Evolutionary conservation across 768 basidiomycete genomes (phyloP), one percentile per base, ranked within the genome.

Genomic region (Agaricus blazei): DNA sequence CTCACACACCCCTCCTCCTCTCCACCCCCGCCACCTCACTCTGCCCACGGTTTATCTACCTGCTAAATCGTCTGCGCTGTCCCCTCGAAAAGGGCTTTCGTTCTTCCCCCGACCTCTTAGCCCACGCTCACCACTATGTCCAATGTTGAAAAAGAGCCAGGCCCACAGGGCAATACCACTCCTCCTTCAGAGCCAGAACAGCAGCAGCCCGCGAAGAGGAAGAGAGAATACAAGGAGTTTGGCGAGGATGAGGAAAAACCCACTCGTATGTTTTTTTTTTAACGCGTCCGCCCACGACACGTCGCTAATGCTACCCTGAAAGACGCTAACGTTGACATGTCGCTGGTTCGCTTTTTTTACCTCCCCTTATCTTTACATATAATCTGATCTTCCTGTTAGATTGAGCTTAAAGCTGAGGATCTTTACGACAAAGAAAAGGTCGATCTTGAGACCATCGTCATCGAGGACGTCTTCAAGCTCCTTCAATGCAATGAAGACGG

Each of bases 341-440:
- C 82, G 58, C 75, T 78, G 65, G 85, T 86, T 55, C 60, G 75
- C 61, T 26, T 34, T 2, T 37, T 31, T 52, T 15, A 43, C 29
- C 19, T 15, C 24, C 7, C 2, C 3, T 28, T 34, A 11, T 28
- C 45, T 40, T 2, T 29, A 38, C 37, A 19, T 31, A 27, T 43
- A n/a, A 36, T 44, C 47, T 9, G 27, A 50, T 54, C 38, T 40
- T 50, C 43, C 12, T 48, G 29, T 3, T 48, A 77, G 83, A 94
- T 95, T 56, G 88, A 93, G 70, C 78, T 95, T 60, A 93, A 84
- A 68, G 90, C 92, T 2, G 92, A 93, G 68, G 93, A 95, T 69
- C 75, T 94, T 41, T 98, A 97, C 70, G 94, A 97, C 74, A 96
- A 95, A 76, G 96, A 98, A 72, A 98, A 98, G 78, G 96, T 98